phyloP scores from a whole-genome alignment of 331 rosid species.

The Malus hybrid region DNA sequence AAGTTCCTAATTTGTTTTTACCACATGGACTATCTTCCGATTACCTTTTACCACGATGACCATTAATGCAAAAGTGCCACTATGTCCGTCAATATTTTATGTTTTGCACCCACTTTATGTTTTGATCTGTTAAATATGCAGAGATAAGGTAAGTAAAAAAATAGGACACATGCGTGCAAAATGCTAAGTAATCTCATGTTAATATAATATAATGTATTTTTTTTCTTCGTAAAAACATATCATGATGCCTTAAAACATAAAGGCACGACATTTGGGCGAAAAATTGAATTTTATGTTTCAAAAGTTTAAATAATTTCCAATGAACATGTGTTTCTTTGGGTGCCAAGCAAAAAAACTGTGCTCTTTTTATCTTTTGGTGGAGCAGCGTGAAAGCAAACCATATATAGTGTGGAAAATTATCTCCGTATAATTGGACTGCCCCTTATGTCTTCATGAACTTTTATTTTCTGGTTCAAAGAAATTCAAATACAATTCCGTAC shows the following conservation, averaged over 20 bases:
- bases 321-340: neutral
- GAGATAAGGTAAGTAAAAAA: too few relatives aligned
- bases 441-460: neutral
- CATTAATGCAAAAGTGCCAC: too few relatives aligned
- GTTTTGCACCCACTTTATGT: too few relatives aligned
- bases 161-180: too few relatives aligned
- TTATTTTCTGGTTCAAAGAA: conserved; percentile 2
- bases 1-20: too few relatives aligned
- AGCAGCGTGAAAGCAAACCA: neutral
- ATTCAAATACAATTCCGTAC: neutral
- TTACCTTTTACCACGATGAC: too few relatives aligned
- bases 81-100: too few relatives aligned
- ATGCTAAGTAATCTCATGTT: too few relatives aligned
- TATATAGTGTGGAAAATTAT: neutral
- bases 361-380: neutral
- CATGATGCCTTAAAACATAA: neutral
- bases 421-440: neutral
- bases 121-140: too few relatives aligned
- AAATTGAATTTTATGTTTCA: neutral
- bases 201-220: neutral
- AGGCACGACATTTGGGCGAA: neutral
- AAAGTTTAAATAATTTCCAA: neutral
- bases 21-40: too few relatives aligned
- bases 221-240: neutral
- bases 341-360: too few relatives aligned